Evolutionary conservation across 2,329 filamentous ascomycete species (phyloP), one percentile per base, ranked within the genome.

Genomic region (Alternaria angustiovoidea): DNA sequence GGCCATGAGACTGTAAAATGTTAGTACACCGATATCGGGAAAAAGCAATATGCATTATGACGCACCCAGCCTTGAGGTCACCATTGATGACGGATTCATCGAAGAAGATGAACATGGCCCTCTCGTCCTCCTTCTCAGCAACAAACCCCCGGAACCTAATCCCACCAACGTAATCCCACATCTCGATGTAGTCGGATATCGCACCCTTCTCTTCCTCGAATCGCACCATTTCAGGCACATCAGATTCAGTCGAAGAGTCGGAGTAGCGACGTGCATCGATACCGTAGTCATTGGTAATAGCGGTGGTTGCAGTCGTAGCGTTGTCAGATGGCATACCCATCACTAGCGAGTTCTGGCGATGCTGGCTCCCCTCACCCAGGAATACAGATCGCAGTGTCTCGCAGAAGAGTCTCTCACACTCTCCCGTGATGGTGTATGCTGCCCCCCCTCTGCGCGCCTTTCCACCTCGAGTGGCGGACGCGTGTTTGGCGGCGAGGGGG

Each of bases 371-470:
- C 93, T 96, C 93, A 96, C 92, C 94, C 87, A 91, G 91, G 89
- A 97, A 97, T 85, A 92, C 91, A 85, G 89, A 85, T 84, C 88
- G 91, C 89, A 97, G 92, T 87, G 89, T 90, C 90, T 94, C 93
- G 85, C 94, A 97, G 88, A 97, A 96, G 90, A 97, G 94, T 87
- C 94, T 97, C 93, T 97, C 94, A 97, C 94, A 96, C 92, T 97
- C 93, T 93, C 91, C 93, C 92, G 91, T 93, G 87, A 97, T 96
- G 85, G 90, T 89, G 83, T 92, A 89, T 91, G 92, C 89, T 90
- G 93, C 93, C 93, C 93, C 93, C 91, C 91, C 91, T 90, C 81
- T 83, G 74, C 80, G 78, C 80, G 81, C 81, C 76, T 68, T 68
- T 68, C 72, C 70, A 68, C 62, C 69, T 78, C 91, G 83, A 80